These are phyloP conservation scores for Pleurotus pulmonarius DNA, from an alignment of 768 basidiomycete species.

Conservation along the genomic window DNA sequence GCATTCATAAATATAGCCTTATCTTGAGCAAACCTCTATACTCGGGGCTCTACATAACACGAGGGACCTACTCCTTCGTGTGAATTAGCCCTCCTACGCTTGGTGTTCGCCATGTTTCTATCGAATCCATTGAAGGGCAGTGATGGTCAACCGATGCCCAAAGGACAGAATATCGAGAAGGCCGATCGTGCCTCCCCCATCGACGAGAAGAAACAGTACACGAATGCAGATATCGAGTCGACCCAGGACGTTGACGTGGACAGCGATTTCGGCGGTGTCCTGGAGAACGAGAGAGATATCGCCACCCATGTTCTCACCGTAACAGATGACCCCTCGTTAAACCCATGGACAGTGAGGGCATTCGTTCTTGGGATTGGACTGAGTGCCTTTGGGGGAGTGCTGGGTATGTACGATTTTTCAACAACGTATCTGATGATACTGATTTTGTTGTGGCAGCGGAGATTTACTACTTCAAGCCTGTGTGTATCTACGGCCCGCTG, in stretches of 20 bases:
- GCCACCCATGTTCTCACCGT: conserved; percentile 43
- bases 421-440: conserved; percentile 2
- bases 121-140: too few relatives aligned
- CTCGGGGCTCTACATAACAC: too few relatives aligned
- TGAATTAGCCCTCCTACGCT: too few relatives aligned
- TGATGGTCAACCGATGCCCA: too few relatives aligned
- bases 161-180: too few relatives aligned
- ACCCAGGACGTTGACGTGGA: conserved; percentile 20
- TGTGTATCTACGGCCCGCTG: conserved; percentile 14
- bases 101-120: too few relatives aligned
- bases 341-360: conserved; percentile 43
- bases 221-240: conserved; percentile 32
- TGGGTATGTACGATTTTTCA: conserved; percentile 27
- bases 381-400: conserved; percentile 44
- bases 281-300: conserved; percentile 42
- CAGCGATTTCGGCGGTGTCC: conserved; percentile 29
- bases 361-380: conserved; percentile 44
- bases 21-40: too few relatives aligned
- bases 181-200: conserved; percentile 16
- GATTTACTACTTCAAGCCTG: conserved; percentile 62
- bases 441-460: conserved; percentile 32
- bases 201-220: conserved; percentile 29
- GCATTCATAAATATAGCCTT: too few relatives aligned
- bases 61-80: too few relatives aligned
- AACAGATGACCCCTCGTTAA: conserved; percentile 40